Evolutionary conservation across 164 flowering plant genomes (phyloP), one percentile per base, ranked within the genome.

Genomic region (Liriodendron chinense): DNA sequence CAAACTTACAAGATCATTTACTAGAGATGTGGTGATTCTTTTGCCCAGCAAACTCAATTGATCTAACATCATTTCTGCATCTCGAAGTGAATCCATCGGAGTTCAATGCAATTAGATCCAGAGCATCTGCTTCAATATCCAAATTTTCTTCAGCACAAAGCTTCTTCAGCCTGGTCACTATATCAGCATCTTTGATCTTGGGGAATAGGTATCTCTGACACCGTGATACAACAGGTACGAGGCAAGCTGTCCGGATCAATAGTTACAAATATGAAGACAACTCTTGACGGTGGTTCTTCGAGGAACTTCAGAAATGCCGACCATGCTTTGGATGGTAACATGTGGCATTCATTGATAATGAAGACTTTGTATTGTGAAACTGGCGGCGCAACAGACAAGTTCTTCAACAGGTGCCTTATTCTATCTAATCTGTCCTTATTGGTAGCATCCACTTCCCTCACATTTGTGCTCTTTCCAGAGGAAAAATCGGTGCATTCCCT

Each of bases 41-140:
- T 91, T 96, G 22, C 99, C 98, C 50, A 96, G 85, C 83, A 92
- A 87, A 80, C 92, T 92, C 87, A 96, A 82, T 83, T 96, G 99
- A 72, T 96, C 99, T 72, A 96, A 74, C 96, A 96, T 90, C 23
- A 98, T 94, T 84, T 96, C 99, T 22, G 99, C 99, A 85, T 94
- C 97, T 71, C 92, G 85, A 70, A 94, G 90, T 53, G 99, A 96
- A 76, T n/a, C 99, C 99, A 84, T 94, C 98, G 20, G 98, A 93
- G 83, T 92, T 94, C 80, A 86, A 76, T 68, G 98, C 97, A 83
- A 96, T 96, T 84, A 94, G 79, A 61, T 94, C 90, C 74, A 96
- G 76, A 56, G 99, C 99, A 82, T 92, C 91, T 7, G 83, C 56
- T 50, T 94, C 98, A 64, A 93, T 91, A 76, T 92, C 92, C 68